Percentiles rank a stretch among this genome's conserved stretches.
Evolutionary conservation across 225 moss, liverwort and hornwort genomes (phyloP).

Genomic region (Polytrichum commune): DNA sequence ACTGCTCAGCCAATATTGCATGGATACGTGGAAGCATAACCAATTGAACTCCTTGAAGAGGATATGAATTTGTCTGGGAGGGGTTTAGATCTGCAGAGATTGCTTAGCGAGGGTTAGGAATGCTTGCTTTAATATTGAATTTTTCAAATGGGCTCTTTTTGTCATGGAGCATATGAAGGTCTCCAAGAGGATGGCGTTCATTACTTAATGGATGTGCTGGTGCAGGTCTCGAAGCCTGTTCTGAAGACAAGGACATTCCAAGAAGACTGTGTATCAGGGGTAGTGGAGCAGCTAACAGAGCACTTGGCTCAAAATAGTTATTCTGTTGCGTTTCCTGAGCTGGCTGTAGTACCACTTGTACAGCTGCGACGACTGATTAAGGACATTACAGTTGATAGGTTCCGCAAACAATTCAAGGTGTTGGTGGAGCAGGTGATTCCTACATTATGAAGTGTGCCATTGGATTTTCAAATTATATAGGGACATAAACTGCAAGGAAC

Average conservation of each 20-base stretch:
- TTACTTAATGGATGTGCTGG: no score
- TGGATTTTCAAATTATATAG: neutral
- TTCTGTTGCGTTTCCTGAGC: constrained; percentile 83
- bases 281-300: constrained; percentile 76
- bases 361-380: constrained; percentile 82
- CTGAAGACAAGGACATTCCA: constrained; percentile 84
- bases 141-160: no score
- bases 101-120: no score
- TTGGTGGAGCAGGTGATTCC: constrained; percentile 72
- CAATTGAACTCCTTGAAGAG: no score
- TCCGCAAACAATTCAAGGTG: constrained; percentile 79
- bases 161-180: no score
- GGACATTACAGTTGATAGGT: constrained; percentile 74
- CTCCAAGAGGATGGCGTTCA: no score
- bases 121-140: no score
- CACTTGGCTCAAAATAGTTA: constrained; percentile 91
- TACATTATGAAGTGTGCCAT: neutral
- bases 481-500: no score
- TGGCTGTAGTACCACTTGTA: constrained; percentile 78
- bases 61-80: no score
- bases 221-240: constrained; percentile 64
- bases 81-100: no score
- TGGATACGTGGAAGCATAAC: no score
- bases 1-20: no score
- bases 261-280: constrained; percentile 80